Evolutionary conservation across 352 stramenopile genomes (phyloP).

Genomic region (Globisporangium nagaii): DNA sequence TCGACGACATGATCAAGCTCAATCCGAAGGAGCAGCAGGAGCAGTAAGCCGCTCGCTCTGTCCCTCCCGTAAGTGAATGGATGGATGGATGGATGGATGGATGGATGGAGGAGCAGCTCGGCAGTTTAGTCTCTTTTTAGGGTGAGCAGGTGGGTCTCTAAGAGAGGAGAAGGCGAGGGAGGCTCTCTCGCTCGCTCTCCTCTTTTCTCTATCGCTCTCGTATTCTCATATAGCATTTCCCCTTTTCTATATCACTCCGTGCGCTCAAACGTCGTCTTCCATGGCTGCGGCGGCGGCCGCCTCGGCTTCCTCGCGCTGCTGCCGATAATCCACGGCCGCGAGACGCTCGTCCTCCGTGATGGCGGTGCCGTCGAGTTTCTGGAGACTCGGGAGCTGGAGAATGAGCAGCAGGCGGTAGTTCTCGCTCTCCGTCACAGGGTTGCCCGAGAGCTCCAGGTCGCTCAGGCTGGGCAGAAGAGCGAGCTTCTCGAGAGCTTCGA

Average conservation of each 20-base stretch:
- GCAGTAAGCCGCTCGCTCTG: constrained; percentile 42
- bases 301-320: constrained; percentile 30
- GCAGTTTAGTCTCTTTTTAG: constrained; percentile 2
- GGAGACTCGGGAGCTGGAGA: constrained; percentile 42
- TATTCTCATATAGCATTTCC: no score
- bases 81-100: no score
- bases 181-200: constrained; percentile 18
- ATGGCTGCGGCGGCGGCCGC: constrained; percentile 19
- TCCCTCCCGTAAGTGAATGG: no score
- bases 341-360: constrained; percentile 64
- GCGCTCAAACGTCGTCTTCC: constrained; percentile 5
- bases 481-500: constrained; percentile 46
- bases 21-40: constrained; percentile 85
- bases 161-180: constrained; percentile 13
- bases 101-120: not conserved
- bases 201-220: not conserved
- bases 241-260: no score
- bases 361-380: constrained; percentile 48
- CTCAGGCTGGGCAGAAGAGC: constrained; percentile 29
- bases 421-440: constrained; percentile 44
- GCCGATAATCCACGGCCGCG: constrained; percentile 49
- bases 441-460: constrained; percentile 44
- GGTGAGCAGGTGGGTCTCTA: constrained; percentile 5
- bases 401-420: constrained; percentile 54
- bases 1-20: constrained; percentile 99